Evolutionary conservation across 768 basidiomycete species (phyloP), one percentile per base, ranked within the genome.

Genomic region (Pholiota molesta): DNA sequence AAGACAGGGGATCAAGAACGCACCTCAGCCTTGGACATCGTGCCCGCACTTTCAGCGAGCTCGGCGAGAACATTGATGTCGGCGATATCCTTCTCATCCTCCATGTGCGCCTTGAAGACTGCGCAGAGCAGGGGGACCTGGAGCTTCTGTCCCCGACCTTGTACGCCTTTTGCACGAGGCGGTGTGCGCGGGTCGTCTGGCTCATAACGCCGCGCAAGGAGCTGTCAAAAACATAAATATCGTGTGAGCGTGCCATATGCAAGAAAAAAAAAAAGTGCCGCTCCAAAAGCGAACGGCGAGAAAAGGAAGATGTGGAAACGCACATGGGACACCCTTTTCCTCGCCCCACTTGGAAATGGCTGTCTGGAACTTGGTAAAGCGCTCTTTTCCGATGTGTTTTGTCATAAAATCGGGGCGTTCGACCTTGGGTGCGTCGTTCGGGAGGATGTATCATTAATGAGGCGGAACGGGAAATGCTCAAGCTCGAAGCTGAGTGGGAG

Each of bases 121-220:
- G 78, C 78, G 26, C 80, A 79, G 45, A 90, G 76, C 44, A 88
- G 66, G 1, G 83, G 78, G 6, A 84, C 71, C 72, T 94, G 92
- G 35, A 83, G 69, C 11, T 78, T 70, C 70, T 86, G 82, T 0
- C 90, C 89, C 87, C 88, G 19, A 85, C 62, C 64, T 80, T 74
- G 71, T 79, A 88, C 1, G 91, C 91, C 69, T 91, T 89, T 59
- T 84, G 83, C 31, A 88, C 79, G 28, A 95, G 78, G 11, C 92
- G 83, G 72, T 94, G 92, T 9, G 88, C 89, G 19, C 80, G 76
- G 39, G 81, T 86, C n/a, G 91, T 89, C 68, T 86, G 84, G 57
- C 83, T 80, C 63, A 93, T 79, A 14, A 79, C 78, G 19, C 90
- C 90, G 16, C 78, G 79, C 68, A 86, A 86, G 4, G 78, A 76